Conservation (phyloP, 148 eudicot genomes). For the Selenicereus undatus region DNA sequence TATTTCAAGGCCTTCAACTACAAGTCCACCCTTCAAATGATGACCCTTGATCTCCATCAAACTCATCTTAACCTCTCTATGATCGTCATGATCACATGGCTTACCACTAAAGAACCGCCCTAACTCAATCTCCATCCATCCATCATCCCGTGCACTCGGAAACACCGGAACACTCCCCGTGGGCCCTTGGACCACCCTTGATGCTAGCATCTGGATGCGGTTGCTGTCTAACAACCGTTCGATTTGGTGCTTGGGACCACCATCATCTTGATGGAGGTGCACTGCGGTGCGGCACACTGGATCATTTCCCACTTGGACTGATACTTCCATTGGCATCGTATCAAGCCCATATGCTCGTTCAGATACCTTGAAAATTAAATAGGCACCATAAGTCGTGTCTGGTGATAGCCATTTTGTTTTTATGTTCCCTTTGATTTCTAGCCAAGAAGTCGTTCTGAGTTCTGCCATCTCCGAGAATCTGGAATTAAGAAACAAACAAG, state of each 20-base stretch:
- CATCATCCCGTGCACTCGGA: slow-evolving; percentile 37
- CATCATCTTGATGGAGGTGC: slow-evolving; percentile 19
- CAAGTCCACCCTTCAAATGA: slow-evolving; percentile 76
- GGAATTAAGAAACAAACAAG: slow-evolving; percentile 23
- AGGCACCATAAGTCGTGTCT: slow-evolving; percentile 47
- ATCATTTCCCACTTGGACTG: slow-evolving; percentile 35
- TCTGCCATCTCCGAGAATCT: slow-evolving; percentile 53
- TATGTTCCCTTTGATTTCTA: slow-evolving; percentile 46
- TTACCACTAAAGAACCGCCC: slow-evolving; percentile 48
- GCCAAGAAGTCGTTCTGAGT: slow-evolving; percentile 52
- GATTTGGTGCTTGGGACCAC: slow-evolving; percentile 14
- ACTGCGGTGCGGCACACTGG: slow-evolving; percentile 24
- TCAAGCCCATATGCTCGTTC: slow-evolving; percentile 57
- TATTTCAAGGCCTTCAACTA: slow-evolving; percentile 66
- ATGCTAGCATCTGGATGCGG: slow-evolving; percentile 21
- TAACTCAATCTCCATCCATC: slow-evolving; percentile 73
- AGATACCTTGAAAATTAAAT: slow-evolving; percentile 41
- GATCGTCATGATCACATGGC: slow-evolving; percentile 20
- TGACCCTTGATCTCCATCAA: slow-evolving; percentile 58
- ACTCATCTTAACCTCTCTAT: slow-evolving; percentile 49
- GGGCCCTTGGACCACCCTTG: slow-evolving; percentile 21
- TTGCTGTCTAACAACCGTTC: slow-evolving; percentile 18
- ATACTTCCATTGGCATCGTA: slow-evolving; percentile 38
- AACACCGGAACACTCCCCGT: slow-evolving; percentile 5
- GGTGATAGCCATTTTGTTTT: slow-evolving; percentile 29